Conservation (phyloP, 2,329 filamentous ascomycete species). For the Fusarium pininemorale region DNA sequence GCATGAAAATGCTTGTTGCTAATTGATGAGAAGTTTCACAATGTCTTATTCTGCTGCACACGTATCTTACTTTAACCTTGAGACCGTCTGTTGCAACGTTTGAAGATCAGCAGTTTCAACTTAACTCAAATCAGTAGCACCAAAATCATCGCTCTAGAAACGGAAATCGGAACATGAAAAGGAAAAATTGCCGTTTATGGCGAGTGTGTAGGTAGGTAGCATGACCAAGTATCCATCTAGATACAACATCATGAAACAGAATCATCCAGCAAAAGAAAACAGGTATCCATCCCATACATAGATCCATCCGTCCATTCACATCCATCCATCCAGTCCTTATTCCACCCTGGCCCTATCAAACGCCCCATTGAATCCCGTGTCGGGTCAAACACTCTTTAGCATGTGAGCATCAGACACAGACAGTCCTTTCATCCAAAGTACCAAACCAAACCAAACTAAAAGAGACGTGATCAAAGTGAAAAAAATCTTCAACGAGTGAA, state of each 20-base stretch:
- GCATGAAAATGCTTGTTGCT: conserved; percentile 12
- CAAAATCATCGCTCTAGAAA: not conserved
- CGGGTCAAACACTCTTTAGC: not conserved
- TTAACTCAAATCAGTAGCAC: not conserved
- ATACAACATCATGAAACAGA: conserved; percentile 42
- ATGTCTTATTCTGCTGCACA: conserved; percentile 19
- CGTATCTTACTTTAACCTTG: not conserved
- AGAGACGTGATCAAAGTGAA: conserved; percentile 26
- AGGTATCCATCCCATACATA: conserved; percentile 24
- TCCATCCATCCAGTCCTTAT: conserved; percentile 20
- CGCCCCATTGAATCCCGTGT: conserved; percentile 31
- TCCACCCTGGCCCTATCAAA: conserved; percentile 37
- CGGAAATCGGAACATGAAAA: not conserved
- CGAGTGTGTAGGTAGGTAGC: conserved; percentile 12
- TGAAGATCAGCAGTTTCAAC: conserved; percentile 16
- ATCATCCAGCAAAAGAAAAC: conserved; percentile 30
- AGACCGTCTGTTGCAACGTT: conserved; percentile 9
- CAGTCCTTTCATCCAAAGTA: conserved; percentile 16
- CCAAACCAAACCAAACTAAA: conserved; percentile 8
- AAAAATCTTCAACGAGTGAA: conserved; percentile 26
- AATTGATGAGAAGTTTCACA: conserved; percentile 34
- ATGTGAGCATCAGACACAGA: conserved; percentile 25
- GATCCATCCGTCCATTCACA: not conserved
- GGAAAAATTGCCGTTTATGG: conserved; percentile 39
- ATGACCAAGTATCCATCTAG: conserved; percentile 39